These are phyloP conservation scores for Arachis monticola DNA, from an alignment of 331 rosid species.

Conservation along the genomic window DNA sequence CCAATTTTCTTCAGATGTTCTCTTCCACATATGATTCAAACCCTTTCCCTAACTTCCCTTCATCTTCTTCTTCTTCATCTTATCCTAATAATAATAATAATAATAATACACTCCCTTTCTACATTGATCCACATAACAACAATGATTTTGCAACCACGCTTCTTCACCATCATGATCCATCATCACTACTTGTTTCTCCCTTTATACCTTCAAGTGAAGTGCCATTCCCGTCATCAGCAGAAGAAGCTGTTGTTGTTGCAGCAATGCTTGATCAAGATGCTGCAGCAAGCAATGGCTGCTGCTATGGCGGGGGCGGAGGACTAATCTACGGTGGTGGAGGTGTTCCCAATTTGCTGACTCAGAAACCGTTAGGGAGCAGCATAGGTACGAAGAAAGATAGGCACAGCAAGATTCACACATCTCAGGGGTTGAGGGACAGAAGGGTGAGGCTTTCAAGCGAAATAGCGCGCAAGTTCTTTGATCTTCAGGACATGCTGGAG, in stretches of 20 bases:
- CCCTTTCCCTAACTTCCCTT: constrained; percentile 39
- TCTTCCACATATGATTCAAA: constrained; percentile 44
- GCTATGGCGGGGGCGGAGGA: too few species aligned
- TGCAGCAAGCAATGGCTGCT: background rate
- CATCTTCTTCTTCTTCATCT: constrained; percentile 42
- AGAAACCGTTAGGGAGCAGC: constrained; percentile 27
- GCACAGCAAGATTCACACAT: constrained; percentile 91
- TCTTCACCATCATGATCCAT: constrained; percentile 22
- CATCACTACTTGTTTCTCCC: constrained; percentile 28
- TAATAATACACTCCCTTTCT: constrained; percentile 13
- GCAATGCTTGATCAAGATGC: constrained; percentile 30
- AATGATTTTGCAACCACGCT: constrained; percentile 25
- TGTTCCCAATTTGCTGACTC: constrained; percentile 37
- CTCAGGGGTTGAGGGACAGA: constrained; percentile 87
- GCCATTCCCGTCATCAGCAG: constrained; percentile 32
- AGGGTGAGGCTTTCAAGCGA: constrained; percentile 85
- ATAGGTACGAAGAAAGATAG: constrained; percentile 63
- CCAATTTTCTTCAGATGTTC: constrained; percentile 47
- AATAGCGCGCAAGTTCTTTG: constrained; percentile 83
- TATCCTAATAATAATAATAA: constrained; percentile 21
- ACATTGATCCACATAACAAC: constrained; percentile 38
- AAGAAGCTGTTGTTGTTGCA: constrained; percentile 25
- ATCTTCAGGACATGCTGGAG: constrained; percentile 88
- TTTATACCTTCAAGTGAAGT: constrained; percentile 24
- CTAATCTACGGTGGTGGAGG: constrained; percentile 2